Evolutionary conservation across 139 green algal species (phyloP).

Genomic region (Zygnema circumcarinatum): DNA sequence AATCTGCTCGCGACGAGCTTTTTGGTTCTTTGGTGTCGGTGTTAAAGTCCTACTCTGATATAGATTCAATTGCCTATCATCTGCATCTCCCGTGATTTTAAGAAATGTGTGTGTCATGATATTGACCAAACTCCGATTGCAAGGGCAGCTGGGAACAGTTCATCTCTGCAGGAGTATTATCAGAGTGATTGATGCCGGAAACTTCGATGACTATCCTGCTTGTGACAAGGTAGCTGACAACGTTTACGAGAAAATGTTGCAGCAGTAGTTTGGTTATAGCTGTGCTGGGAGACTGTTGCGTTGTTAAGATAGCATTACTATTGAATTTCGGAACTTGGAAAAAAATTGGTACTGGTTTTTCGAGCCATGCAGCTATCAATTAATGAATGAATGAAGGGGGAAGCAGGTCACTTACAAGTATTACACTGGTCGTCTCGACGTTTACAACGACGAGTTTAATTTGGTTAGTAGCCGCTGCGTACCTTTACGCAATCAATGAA

Average conservation of each 20-base stretch:
- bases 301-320: too few relatives aligned
- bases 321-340: too few relatives aligned
- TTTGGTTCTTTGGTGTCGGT: slow-evolving; percentile 70
- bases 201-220: slow-evolving; percentile 34
- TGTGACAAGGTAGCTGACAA: slow-evolving; percentile 41
- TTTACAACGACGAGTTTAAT: slow-evolving; percentile 78
- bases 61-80: not conserved
- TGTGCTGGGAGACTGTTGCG: not conserved
- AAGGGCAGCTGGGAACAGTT: slow-evolving; percentile 44
- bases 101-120: too few relatives aligned
- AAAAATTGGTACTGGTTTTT: too few relatives aligned
- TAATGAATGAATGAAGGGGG: not conserved
- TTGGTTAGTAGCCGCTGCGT: not conserved
- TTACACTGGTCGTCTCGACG: slow-evolving; percentile 76
- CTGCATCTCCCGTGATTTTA: not conserved
- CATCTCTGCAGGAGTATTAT: slow-evolving; percentile 49
- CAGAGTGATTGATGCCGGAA: slow-evolving; percentile 33
- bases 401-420: slow-evolving; percentile 66
- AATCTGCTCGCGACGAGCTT: slow-evolving; percentile 71
- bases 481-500: too few relatives aligned
- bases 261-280: not conserved
- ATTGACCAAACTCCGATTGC: too few relatives aligned
- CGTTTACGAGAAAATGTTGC: too few relatives aligned
- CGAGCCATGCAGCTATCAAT: too few relatives aligned
- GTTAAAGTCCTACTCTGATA: slow-evolving; percentile 49